Base-by-base conservation (phyloP, 805 yeast genomes). In the Candida berthetii region DNA sequence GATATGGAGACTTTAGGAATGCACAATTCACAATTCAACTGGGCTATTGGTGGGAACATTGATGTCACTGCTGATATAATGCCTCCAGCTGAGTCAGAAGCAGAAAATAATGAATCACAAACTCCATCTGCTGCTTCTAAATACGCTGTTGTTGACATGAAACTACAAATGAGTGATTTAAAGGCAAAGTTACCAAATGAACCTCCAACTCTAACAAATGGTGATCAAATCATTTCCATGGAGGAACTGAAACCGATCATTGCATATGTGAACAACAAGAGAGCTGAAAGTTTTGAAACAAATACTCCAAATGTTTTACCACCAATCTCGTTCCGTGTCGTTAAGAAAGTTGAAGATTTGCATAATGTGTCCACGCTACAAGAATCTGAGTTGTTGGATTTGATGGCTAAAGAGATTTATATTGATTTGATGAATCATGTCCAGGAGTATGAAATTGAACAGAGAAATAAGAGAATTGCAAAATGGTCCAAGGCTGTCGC, bases 51-150 rank as follows among this genome's bases (percentile, higher is more conserved):
- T 37, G 91, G 93, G 4, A 78, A 78, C 48, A 78, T 81, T 4
- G 89, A 84, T 43, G 62, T 85, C 4, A 65, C 73, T 15, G 85
- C 87, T 3, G 93, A 85, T 61, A 75, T 85, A 17, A 78, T 81
- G 74, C 66, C 85, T 25, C 93, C 95, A 1, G 67, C 63, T 25
- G 69, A 69, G 17, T 66, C 66, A n/a, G 61, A 56, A 2, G 50
- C 51, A 14, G 54, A 49, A 0, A 9, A 22, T 22, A 22, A 22
- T 22, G 9, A 19, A 25, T 3, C 34, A 19, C 34, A 32, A 15
- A 42, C 33, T 24, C n/a, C n/a, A n/a, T 40, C 43, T n/a, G 34
- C 46, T 28, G 42, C 45, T 32, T 46, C 57, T 6, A 72, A 72
- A 51, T 85, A 85, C 54, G 77, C 83, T 29, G 77, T 85, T 24